Percentiles rank a stretch among this genome's conserved stretches.
phyloP scores from a whole-genome alignment of 306 rosid genomes.

The Pueraria montana region DNA sequence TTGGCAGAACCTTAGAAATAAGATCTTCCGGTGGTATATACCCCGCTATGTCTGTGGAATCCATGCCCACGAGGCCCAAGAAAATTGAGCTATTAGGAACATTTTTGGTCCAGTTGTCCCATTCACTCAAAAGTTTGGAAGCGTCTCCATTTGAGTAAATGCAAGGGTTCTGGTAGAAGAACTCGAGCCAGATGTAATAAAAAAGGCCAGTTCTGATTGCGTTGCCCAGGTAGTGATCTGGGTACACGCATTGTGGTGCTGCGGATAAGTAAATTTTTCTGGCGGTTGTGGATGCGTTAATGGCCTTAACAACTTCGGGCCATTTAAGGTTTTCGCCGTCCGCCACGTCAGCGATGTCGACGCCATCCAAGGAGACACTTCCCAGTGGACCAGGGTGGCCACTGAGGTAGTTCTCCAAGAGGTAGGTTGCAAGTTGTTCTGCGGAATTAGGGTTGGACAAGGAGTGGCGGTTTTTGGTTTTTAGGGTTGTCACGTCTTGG shows the following conservation, averaged over 20 bases:
- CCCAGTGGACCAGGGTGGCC: constrained; percentile 57
- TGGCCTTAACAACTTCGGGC: not conserved
- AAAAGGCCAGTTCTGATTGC: constrained; percentile 57
- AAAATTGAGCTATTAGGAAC: not conserved
- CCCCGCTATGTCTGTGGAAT: not conserved
- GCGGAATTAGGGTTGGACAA: not conserved
- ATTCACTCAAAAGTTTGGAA: constrained; percentile 34
- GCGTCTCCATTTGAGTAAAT: constrained; percentile 26
- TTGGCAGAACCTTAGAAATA: constrained; percentile 5
- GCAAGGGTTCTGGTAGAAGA: too few species aligned
- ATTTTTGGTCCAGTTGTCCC: constrained; percentile 50
- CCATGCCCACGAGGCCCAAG: not conserved
- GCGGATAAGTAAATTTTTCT: too few species aligned
- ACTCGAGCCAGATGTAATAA: constrained; percentile 66
- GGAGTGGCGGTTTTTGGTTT: not conserved
- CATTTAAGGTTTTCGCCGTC: not conserved
- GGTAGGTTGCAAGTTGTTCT: not conserved
- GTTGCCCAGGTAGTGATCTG: constrained; percentile 9
- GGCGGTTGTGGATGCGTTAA: not conserved
- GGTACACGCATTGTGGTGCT: constrained; percentile 20
- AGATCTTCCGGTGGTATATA: too few species aligned
- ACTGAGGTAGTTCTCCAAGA: not conserved
- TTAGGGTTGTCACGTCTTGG: not conserved
- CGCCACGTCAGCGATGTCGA: not conserved
- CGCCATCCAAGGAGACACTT: not conserved